Conservation (phyloP, 139 green algal genomes). For the Zygnema cylindricum region DNA sequence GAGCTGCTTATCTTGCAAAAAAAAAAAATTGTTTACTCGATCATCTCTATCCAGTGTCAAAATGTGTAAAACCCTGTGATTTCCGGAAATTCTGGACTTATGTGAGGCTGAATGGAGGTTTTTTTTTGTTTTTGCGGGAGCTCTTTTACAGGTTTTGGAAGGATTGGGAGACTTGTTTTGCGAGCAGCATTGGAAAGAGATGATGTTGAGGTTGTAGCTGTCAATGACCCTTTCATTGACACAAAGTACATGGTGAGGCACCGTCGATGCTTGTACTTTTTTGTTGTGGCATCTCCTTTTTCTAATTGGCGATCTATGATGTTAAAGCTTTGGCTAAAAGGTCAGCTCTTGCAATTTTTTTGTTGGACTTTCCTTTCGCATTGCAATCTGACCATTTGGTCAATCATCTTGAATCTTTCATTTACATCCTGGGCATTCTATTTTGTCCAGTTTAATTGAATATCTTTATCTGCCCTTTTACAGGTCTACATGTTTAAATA, state of each 20-base stretch:
- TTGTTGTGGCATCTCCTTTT: too few relatives aligned
- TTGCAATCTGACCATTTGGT: too few relatives aligned
- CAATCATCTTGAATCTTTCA: too few relatives aligned
- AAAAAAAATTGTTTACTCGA: neutral
- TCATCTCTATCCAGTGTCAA: neutral
- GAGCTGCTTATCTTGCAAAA: too few relatives aligned
- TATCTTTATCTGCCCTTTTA: neutral
- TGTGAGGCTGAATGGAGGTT: neutral
- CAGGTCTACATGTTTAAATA: constrained; percentile 66
- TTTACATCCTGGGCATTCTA: too few relatives aligned
- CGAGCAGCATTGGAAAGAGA: constrained; percentile 20
- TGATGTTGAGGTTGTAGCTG: constrained; percentile 57
- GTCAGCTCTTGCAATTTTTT: too few relatives aligned
- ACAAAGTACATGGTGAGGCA: constrained; percentile 62
- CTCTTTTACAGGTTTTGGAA: constrained; percentile 47
- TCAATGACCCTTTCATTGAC: constrained; percentile 62
- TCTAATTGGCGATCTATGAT: too few relatives aligned
- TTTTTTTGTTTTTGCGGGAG: neutral
- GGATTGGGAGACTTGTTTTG: constrained; percentile 59
- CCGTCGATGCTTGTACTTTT: too few relatives aligned
- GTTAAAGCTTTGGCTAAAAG: too few relatives aligned
- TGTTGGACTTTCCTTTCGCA: too few relatives aligned
- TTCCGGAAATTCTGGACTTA: neutral
- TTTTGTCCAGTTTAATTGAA: neutral
- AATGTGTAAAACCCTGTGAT: neutral